Percentiles rank a stretch among this genome's conserved stretches.
Conservation (phyloP, 2,329 filamentous ascomycete genomes). For the Allantophomopsis cytisporea region DNA sequence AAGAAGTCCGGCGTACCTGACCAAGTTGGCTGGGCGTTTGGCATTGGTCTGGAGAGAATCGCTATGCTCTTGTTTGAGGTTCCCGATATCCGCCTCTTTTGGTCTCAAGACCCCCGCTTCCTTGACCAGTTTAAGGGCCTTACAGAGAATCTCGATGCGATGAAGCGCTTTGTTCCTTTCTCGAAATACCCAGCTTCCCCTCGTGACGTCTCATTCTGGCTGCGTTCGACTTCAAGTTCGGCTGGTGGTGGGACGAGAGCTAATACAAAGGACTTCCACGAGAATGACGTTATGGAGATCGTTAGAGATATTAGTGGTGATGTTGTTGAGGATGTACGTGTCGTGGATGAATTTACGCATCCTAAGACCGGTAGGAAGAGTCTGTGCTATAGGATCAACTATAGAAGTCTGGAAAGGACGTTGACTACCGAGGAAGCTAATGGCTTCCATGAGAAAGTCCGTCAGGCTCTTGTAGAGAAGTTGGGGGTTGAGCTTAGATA, state of each 20-base stretch:
- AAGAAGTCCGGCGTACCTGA: constrained; percentile 61
- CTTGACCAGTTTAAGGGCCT: constrained; percentile 67
- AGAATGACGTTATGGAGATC: constrained; percentile 96
- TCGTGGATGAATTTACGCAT: constrained; percentile 80
- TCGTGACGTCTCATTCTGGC: constrained; percentile 93
- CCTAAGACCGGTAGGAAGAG: constrained; percentile 74
- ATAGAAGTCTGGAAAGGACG: constrained; percentile 83
- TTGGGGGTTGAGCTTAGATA: constrained; percentile 70
- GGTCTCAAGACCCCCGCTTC: constrained; percentile 78
- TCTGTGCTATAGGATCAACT: constrained; percentile 86
- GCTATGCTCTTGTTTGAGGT: constrained; percentile 97
- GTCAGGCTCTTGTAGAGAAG: constrained; percentile 47
- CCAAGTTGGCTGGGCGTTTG: constrained; percentile 89
- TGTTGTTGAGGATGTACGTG: constrained; percentile 71
- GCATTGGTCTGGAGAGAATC: constrained; percentile 83
- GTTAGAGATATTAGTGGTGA: constrained; percentile 74
- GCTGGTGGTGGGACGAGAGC: constrained; percentile 29
- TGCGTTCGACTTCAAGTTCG: constrained; percentile 33
- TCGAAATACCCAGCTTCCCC: constrained; percentile 82
- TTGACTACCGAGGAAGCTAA: constrained; percentile 76
- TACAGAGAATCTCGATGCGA: constrained; percentile 30
- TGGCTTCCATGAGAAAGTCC: constrained; percentile 56
- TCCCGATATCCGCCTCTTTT: constrained; percentile 92
- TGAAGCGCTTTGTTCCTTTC: constrained; percentile 67
- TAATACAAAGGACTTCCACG: constrained; percentile 52